Conservation (phyloP, 2,329 filamentous ascomycete species). For the Hypoxylon sp. region DNA sequence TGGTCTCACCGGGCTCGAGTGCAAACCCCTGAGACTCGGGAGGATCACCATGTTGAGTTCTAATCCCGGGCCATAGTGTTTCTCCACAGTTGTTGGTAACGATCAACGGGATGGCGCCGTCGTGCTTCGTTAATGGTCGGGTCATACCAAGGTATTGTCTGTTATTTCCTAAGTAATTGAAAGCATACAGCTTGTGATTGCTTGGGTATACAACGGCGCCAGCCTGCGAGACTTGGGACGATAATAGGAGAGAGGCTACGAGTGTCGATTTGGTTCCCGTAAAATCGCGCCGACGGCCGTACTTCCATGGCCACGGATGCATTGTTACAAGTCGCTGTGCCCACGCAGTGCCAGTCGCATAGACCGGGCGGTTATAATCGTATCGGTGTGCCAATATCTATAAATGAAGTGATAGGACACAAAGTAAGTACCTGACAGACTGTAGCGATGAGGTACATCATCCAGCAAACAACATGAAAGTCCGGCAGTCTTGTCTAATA, state of each 20-base stretch:
- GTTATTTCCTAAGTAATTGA: conserved; percentile 43
- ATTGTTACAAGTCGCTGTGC: conserved; percentile 28
- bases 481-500: conserved; percentile 2
- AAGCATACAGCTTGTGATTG: conserved; percentile 43
- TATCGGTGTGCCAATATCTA: background rate
- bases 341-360: conserved; percentile 1
- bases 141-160: conserved; percentile 34
- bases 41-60: conserved; percentile 75
- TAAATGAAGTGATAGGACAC: background rate
- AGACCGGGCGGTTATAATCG: background rate
- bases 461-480: conserved; percentile 7
- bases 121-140: conserved; percentile 42
- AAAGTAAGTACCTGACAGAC: conserved; percentile 1
- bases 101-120: conserved; percentile 62
- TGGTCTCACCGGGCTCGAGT: conserved; percentile 65
- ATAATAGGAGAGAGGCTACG: conserved; percentile 30
- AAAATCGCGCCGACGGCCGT: background rate
- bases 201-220: conserved; percentile 43
- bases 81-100: conserved; percentile 77
- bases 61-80: conserved; percentile 78
- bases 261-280: conserved; percentile 14
- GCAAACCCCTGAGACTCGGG: conserved; percentile 75
- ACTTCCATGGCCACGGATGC: conserved; percentile 8
- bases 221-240: conserved; percentile 24
- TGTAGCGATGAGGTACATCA: conserved; percentile 21